Percentiles rank a stretch among this genome's conserved stretches.
Conservation (phyloP, 352 stramenopile genomes). For the Plasmopara viticola region DNA sequence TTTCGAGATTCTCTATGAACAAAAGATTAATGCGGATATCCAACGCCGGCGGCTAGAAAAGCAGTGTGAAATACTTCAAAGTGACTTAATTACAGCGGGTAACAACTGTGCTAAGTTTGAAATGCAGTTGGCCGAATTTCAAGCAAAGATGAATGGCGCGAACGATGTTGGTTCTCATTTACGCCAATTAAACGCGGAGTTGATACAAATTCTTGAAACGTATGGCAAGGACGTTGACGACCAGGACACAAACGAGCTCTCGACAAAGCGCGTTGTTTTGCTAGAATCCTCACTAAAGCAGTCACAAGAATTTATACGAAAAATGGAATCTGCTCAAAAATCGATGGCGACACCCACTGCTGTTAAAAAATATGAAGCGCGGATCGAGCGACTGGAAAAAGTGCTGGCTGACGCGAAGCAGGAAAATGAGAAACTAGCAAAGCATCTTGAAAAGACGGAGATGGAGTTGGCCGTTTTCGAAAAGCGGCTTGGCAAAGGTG, state of each 20-base stretch:
- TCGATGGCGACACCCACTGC: conserved; percentile 32
- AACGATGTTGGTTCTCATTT: conserved; percentile 40
- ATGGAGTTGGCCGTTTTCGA: conserved; percentile 60
- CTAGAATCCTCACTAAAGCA: conserved; percentile 47
- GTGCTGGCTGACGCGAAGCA: conserved; percentile 33
- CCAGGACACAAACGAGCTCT: conserved; percentile 18
- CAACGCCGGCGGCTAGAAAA: conserved; percentile 42
- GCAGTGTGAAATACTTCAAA: conserved; percentile 45
- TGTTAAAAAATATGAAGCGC: conserved; percentile 39
- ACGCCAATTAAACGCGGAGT: conserved; percentile 47
- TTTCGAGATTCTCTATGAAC: conserved; percentile 52
- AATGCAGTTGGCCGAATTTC: conserved; percentile 36
- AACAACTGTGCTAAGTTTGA: conserved; percentile 46
- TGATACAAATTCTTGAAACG: conserved; percentile 56
- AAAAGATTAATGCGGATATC: conserved; percentile 47
- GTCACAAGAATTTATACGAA: conserved; percentile 39
- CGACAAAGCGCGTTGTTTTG: conserved; percentile 29
- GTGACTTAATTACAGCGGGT: conserved; percentile 33
- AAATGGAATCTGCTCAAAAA: conserved; percentile 32
- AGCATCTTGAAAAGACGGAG: conserved; percentile 62
- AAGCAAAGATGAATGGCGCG: conserved; percentile 33
- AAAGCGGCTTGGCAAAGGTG: conserved; percentile 61
- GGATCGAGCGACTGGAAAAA: conserved; percentile 45
- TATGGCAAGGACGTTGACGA: conserved; percentile 52
- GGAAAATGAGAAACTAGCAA: conserved; percentile 41